phyloP scores from a whole-genome alignment of 106 monocot species.

The Platanthera guangdongensis region DNA sequence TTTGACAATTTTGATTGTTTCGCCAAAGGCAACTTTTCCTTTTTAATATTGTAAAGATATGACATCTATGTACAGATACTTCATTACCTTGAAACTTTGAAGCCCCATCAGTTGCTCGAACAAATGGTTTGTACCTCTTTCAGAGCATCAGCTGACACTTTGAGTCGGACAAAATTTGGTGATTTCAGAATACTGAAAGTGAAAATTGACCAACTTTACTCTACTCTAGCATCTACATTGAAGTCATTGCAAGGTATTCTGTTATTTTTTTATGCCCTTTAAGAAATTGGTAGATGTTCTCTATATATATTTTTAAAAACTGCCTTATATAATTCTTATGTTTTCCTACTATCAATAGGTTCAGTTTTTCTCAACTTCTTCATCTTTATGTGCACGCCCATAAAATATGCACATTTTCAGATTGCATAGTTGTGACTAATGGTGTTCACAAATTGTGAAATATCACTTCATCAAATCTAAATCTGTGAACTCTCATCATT shows the following conservation, averaged over 20 bases:
- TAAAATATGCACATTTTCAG: conserved; percentile 1
- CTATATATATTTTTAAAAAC: neutral
- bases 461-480: too few species aligned
- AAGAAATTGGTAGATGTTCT: neutral
- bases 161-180: conserved; percentile 62
- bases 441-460: too few species aligned
- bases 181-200: conserved; percentile 55
- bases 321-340: neutral
- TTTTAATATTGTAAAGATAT: too few species aligned
- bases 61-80: conserved; percentile 37
- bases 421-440: too few species aligned
- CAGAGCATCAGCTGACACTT: conserved; percentile 65
- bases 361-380: neutral
- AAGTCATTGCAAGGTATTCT: conserved; percentile 58
- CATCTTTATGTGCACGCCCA: neutral
- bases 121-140: conserved; percentile 93
- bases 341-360: neutral
- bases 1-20: too few species aligned
- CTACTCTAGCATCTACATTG: conserved; percentile 59
- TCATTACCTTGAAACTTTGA: conserved; percentile 90
- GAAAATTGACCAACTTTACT: conserved; percentile 71
- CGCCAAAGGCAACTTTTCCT: too few species aligned
- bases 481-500: too few species aligned
- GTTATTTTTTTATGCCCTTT: neutral
- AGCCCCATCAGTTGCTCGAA: conserved; percentile 69